Evolutionary conservation across 257 asterid genomes (phyloP).

Genomic region (Lycium barbarum): DNA sequence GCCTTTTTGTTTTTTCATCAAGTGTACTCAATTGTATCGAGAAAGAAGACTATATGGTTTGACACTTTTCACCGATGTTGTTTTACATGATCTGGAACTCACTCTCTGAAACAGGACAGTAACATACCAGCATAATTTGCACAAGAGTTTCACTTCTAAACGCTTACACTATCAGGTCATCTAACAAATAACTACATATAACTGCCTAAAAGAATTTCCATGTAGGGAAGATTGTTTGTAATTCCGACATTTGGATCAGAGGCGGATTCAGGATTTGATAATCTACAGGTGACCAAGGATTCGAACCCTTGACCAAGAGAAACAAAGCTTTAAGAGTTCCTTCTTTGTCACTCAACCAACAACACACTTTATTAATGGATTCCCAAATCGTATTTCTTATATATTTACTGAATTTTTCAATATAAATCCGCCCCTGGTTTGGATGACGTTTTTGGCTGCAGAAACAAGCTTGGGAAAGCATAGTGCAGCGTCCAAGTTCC

Average conservation of each 20-base stretch:
- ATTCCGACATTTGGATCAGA: background rate
- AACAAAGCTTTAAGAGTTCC: too few species aligned
- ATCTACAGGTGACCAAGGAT: too few species aligned
- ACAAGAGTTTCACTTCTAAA: background rate
- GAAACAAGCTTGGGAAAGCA: background rate
- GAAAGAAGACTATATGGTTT: background rate
- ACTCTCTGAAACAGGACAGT: background rate
- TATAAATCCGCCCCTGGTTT: background rate
- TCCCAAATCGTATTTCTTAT: too few species aligned
- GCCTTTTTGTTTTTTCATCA: background rate
- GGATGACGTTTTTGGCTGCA: background rate
- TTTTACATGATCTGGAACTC: background rate
- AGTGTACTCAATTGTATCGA: background rate
- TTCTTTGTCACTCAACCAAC: too few species aligned
- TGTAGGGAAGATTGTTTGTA: background rate
- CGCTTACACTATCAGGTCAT: too few species aligned
- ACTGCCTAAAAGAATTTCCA: background rate
- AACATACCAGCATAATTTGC: background rate
- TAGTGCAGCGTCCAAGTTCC: background rate
- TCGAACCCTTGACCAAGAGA: too few species aligned
- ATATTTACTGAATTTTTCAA: too few species aligned
- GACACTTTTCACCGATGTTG: background rate
- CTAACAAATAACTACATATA: too few species aligned
- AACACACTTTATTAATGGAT: too few species aligned
- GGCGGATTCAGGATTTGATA: too few species aligned